Base-by-base conservation (phyloP, 1,284 basidiomycete genomes). In the Athelia psychrophila region DNA sequence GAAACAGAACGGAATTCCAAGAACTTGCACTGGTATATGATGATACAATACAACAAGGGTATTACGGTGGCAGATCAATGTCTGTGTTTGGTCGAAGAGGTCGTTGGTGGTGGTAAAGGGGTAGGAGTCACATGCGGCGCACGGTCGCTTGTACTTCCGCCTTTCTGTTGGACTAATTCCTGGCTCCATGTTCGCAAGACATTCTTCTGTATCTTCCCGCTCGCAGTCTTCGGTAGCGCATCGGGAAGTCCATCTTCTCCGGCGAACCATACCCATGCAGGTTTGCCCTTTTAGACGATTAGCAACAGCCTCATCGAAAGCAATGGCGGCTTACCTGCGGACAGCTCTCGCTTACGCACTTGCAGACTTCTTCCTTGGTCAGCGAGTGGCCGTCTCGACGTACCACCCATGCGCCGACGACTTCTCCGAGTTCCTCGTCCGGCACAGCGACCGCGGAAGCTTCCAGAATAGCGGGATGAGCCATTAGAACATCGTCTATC, bases 151-250 rank as follows among this genome's bases (percentile, higher is more conserved):
- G 38, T 42, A 8, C 10, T 46, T 44, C 51, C 62, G 15, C 52
- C 32, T 12, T 51, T 51, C 5, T 56, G 52, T 47, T 48, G 30
- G 12, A 57, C 63, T 30, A 66, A 35, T 16, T 50, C 48, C 1
- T 47, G 54, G 35, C 67, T 67, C 75, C 77, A 75, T 36, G 66
- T 61, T 13, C 79, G 65, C 3, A 80, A 58, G 24, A 91, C 66
- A 67, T 92, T 88, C 71, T 94, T 94, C 83, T 84, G 82, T 35
- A 95, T 83, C 69, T 95, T 95, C 40, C 92, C 92, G 58, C 91
- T 93, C 18, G 87, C 89, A 6, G 91, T 95, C 74, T 91, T 93
- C 1, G 92, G 92, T 12, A 93, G 66, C 56, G 90, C 86, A 19
- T 69, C 65, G 8, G 74, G 70, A 6, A 71, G 69, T 3, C 78